These are phyloP conservation scores for Chalara sp. DNA, from an alignment of 2,329 filamentous ascomycete genomes.

Conservation along the genomic window DNA sequence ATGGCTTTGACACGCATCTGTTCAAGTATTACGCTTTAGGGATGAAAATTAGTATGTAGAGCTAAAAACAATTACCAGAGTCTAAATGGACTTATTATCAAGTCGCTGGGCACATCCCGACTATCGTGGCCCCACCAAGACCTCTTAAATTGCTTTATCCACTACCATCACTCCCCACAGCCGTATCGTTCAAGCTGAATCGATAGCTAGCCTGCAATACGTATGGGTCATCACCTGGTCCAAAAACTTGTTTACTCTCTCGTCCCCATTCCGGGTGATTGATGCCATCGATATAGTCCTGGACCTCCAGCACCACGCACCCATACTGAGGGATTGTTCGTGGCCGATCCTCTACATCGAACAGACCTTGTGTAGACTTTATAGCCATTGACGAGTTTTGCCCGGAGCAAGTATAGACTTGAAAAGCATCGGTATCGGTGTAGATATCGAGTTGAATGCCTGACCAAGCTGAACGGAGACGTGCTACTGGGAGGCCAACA, in stretches of 20 bases:
- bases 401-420: constrained; percentile 78
- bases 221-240: constrained; percentile 52
- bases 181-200: constrained; percentile 35
- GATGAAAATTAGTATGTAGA: no score
- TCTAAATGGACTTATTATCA: no score
- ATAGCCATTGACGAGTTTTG: constrained; percentile 65
- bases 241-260: constrained; percentile 50
- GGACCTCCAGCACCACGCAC: constrained; percentile 83
- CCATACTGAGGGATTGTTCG: constrained; percentile 68
- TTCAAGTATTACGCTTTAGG: no score
- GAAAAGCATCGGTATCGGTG: constrained; percentile 79
- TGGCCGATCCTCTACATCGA: constrained; percentile 45
- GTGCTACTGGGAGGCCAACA: constrained; percentile 51
- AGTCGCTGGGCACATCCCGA: no score
- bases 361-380: constrained; percentile 63
- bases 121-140: no score
- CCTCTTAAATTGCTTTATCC: no score
- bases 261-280: constrained; percentile 87
- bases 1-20: no score
- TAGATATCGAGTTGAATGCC: constrained; percentile 79
- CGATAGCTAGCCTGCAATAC: constrained; percentile 55
- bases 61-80: no score
- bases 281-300: constrained; percentile 92
- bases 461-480: constrained; percentile 65
- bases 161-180: not conserved